Evolutionary conservation across 306 rosid species (phyloP).

Genomic region (Lathyrus sativus): DNA sequence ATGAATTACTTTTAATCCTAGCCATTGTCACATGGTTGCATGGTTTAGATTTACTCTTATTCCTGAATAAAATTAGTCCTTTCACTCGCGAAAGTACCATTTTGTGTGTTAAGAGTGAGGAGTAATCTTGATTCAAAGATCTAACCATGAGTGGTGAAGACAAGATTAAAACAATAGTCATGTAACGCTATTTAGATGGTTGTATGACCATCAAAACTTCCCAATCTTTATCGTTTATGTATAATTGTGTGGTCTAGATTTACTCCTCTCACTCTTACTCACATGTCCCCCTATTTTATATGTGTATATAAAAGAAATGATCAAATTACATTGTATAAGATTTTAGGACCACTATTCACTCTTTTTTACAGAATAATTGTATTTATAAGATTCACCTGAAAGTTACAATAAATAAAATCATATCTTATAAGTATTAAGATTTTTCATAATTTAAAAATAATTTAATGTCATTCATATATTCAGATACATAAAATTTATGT

Average conservation of each 20-base stretch:
- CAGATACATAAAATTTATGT: not conserved
- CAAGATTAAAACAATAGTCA: constrained; percentile 2
- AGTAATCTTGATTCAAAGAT: not conserved
- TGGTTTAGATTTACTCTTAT: not conserved
- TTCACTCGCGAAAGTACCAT: not conserved
- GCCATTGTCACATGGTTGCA: not conserved
- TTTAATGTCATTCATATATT: not conserved
- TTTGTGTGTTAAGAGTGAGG: not conserved
- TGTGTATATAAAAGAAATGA: not conserved
- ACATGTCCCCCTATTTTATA: not conserved
- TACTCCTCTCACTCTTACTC: not conserved
- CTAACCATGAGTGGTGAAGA: not conserved
- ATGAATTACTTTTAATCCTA: not conserved
- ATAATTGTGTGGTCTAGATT: not conserved
- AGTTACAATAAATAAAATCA: not conserved
- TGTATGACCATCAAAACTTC: not conserved
- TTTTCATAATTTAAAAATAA: not conserved
- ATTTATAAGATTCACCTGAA: not conserved
- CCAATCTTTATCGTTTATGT: not conserved
- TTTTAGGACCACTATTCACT: no score
- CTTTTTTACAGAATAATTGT: not conserved
- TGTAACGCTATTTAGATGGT: not conserved
- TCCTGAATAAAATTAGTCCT: not conserved
- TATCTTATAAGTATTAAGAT: no score
- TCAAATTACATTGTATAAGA: not conserved